Evolutionary conservation across 345 rosid genomes (phyloP).

Genomic region (Populus ilicifolia): DNA sequence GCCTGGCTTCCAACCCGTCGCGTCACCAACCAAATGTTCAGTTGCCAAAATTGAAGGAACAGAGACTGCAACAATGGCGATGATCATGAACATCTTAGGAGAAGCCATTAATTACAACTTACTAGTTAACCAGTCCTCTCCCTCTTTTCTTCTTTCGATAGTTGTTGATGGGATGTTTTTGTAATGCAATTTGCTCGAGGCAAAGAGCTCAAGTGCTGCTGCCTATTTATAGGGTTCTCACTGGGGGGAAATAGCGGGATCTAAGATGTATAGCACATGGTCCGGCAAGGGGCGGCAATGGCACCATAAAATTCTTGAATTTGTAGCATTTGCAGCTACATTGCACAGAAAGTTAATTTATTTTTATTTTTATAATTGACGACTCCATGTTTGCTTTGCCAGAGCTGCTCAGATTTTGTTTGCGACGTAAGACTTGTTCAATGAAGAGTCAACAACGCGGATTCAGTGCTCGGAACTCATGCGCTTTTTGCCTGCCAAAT

Average conservation of each 20-base stretch:
- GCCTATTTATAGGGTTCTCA: conserved; percentile 6
- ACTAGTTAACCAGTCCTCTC: neutral
- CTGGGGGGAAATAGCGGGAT: neutral
- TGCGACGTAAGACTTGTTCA: neutral
- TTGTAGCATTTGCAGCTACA: neutral
- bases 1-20: conserved; percentile 14
- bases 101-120: conserved; percentile 21
- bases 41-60: conserved; percentile 21
- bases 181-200: neutral
- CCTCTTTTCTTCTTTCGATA: neutral
- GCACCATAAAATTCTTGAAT: neutral
- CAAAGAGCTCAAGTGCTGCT: neutral
- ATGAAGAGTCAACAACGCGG: neutral
- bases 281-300: conserved; percentile 31
- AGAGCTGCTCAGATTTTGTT: neutral
- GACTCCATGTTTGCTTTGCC: neutral
- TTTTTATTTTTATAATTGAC: neutral
- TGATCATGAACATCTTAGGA: conserved; percentile 16
- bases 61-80: conserved; percentile 14
- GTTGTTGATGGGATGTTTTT: neutral
- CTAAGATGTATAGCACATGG: neutral
- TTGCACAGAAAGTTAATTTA: too few species aligned
- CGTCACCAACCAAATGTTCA: conserved; percentile 19
- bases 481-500: neutral
- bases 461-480: neutral